Conservation (phyloP, 169 alveolate species). For the Plasmodium yoelii region DNA sequence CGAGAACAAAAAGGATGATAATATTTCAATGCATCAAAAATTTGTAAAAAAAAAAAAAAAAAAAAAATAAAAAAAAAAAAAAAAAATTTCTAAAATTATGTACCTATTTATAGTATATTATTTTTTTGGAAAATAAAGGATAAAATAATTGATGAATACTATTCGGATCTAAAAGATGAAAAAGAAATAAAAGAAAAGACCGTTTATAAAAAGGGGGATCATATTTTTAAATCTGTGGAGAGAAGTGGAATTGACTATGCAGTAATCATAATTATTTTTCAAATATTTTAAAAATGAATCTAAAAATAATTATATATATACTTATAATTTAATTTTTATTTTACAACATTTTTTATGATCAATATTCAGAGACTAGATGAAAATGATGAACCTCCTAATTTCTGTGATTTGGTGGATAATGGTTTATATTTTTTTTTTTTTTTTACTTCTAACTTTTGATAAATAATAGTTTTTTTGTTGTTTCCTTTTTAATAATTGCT, state of each 20-base stretch:
- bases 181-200: background rate
- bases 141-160: slow-evolving; percentile 49
- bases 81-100: background rate
- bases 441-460: background rate
- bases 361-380: slow-evolving; percentile 52
- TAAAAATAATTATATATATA: background rate
- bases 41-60: slow-evolving; percentile 40
- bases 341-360: background rate
- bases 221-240: slow-evolving; percentile 45
- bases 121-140: slow-evolving; percentile 21
- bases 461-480: background rate
- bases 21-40: slow-evolving; percentile 50
- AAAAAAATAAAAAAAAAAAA: slow-evolving; percentile 4
- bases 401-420: slow-evolving; percentile 48
- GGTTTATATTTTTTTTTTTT: background rate
- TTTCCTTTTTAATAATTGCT: background rate
- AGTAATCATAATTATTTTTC: background rate
- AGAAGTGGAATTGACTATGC: slow-evolving; percentile 53
- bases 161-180: slow-evolving; percentile 55
- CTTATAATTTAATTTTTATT: too few relatives aligned
- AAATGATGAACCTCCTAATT: slow-evolving; percentile 50
- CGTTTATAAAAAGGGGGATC: slow-evolving; percentile 16
- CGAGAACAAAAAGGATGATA: slow-evolving; percentile 12
- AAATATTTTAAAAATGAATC: background rate
- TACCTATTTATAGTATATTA: background rate